A percentile compares a stretch with the other conserved stretches of the same genome.
phyloP scores from a whole-genome alignment of 495 filamentous ascomycete species.

The Saxophila tyrrhenica region DNA sequence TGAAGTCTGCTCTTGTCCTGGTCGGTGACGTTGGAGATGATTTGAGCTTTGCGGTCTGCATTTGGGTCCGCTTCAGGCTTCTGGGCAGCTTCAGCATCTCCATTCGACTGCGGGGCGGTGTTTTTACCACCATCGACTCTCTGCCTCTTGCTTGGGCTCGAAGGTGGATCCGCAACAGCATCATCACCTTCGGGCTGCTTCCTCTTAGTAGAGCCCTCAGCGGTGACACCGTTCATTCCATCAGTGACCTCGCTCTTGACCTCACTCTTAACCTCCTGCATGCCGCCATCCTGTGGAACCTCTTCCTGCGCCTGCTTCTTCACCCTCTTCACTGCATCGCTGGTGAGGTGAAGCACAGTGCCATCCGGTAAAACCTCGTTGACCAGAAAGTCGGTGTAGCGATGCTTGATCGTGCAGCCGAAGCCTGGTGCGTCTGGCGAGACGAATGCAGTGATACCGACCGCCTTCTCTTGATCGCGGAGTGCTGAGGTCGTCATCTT shows the following conservation, averaged over 20 bases:
- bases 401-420: slow-evolving; percentile 26
- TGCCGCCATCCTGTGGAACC: neutral
- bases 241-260: neutral
- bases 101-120: neutral
- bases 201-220: neutral
- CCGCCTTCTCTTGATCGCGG: slow-evolving; percentile 18
- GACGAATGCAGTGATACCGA: slow-evolving; percentile 27
- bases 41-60: neutral
- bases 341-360: slow-evolving; percentile 61
- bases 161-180: neutral
- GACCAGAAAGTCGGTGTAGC: slow-evolving; percentile 91
- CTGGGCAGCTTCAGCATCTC: neutral
- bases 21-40: neutral
- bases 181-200: neutral
- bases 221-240: no score
- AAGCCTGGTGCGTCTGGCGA: slow-evolving; percentile 23
- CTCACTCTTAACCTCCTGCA: neutral
- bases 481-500: neutral
- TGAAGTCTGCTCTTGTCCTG: slow-evolving; percentile 19
- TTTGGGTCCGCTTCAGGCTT: neutral
- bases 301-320: slow-evolving; percentile 3
- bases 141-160: neutral
- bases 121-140: neutral
- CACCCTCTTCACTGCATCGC: slow-evolving; percentile 15
- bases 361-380: slow-evolving; percentile 79